Percentiles rank a stretch among this genome's conserved stretches.
These are phyloP conservation scores for Trichaptum fuscoviolaceum DNA, from an alignment of 768 basidiomycete species.

Conservation along the genomic window DNA sequence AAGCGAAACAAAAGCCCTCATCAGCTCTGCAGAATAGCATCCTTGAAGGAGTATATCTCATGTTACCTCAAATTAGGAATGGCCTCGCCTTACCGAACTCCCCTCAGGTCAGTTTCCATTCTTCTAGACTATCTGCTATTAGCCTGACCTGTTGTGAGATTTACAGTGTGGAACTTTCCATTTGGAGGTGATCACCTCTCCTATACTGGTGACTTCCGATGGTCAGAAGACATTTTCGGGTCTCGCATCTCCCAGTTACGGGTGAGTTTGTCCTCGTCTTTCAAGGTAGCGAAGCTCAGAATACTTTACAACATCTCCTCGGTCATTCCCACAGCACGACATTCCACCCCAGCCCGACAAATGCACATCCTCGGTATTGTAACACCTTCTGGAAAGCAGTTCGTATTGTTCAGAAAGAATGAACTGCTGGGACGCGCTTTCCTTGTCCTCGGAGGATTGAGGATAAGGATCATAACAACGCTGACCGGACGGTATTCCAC, in stretches of 20 bases:
- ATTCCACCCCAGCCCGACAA: not conserved
- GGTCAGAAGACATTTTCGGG: not conserved
- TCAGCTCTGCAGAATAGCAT: too few relatives aligned
- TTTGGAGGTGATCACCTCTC: not conserved
- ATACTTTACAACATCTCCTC: not conserved
- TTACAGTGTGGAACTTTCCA: not conserved
- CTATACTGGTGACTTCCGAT: not conserved
- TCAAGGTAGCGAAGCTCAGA: not conserved
- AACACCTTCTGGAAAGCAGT: not conserved
- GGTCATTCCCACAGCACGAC: not conserved
- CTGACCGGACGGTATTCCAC: not conserved
- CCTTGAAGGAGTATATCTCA: too few relatives aligned
- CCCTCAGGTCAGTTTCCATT: not conserved
- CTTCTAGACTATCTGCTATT: not conserved
- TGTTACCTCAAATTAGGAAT: too few relatives aligned
- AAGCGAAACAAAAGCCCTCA: too few relatives aligned
- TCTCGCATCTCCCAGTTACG: not conserved
- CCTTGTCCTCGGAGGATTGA: not conserved
- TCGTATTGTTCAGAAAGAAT: not conserved
- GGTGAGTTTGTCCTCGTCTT: not conserved
- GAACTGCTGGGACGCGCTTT: not conserved
- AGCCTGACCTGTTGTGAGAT: not conserved
- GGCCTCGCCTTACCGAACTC: not conserved
- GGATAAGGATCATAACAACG: not conserved
- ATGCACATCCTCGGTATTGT: not conserved